Evolutionary conservation across 1,284 basidiomycete genomes (phyloP), one percentile per base, ranked within the genome.

Genomic region (Spongispora temasekensis): DNA sequence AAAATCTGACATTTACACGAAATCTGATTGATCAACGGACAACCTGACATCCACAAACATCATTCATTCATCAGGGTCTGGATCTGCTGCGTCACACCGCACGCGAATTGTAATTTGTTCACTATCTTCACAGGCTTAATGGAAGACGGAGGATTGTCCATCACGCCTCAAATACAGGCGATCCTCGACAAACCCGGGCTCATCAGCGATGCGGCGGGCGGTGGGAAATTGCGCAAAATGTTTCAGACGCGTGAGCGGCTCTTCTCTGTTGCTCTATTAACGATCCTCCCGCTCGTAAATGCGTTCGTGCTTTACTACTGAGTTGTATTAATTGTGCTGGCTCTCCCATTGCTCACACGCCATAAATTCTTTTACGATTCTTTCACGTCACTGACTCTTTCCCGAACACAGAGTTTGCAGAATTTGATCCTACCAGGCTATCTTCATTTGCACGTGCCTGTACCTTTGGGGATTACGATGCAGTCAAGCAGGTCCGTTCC

Each of bases 361-460:
- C n/a, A n/a, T n/a, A n/a, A n/a, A n/a, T n/a, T n/a, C n/a, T n/a
- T n/a, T n/a, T n/a, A n/a, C n/a, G n/a, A n/a, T n/a, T n/a, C n/a
- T n/a, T n/a, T n/a, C n/a, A n/a, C n/a, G n/a, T n/a, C n/a, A n/a
- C n/a, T n/a, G n/a, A n/a, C 44, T 21, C 30, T n/a, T 31, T 31
- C 21, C 27, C 4, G n/a, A n/a, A n/a, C n/a, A n/a, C 52, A 71
- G 73, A 65, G 55, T 71, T 68, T 34, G 55, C 17, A 7, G 30
- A 58, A 48, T 58, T 74, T 34, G 61, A 80, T n/a, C 53, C 61
- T 1, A 64, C 58, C 31, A 67, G 68, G 25, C 68, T 83, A 12
- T 79, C 76, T 7, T 53, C 60, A 0, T 81, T 84, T 55, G 79
- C 75, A 0, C 60, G 72, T 21, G 65, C 67, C 5, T 82, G 81